Conservation (phyloP, 345 rosid genomes). For the Gossypium ekmanianum region DNA sequence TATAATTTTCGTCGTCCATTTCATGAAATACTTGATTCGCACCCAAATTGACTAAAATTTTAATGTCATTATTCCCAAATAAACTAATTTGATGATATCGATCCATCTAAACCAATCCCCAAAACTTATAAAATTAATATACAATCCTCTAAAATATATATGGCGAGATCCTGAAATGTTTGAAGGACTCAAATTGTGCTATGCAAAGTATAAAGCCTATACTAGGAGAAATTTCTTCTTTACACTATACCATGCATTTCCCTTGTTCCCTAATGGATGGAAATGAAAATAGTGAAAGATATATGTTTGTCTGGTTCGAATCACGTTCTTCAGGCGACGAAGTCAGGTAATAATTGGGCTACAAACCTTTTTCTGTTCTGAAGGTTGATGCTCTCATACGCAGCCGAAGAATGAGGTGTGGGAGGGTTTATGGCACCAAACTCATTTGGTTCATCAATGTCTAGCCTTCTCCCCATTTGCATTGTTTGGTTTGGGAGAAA, state of each 20-base stretch:
- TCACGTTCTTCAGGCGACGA: conserved; percentile 52
- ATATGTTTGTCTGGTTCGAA: too few species aligned
- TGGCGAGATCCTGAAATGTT: conserved; percentile 57
- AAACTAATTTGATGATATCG: conserved; percentile 33
- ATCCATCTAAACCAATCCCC: conserved; percentile 57
- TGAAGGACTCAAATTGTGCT: conserved; percentile 52
- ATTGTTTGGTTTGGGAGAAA: conserved; percentile 78
- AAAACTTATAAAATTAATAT: conserved; percentile 79
- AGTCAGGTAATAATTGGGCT: conserved; percentile 84
- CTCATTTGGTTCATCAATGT: conserved; percentile 60
- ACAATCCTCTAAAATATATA: conserved; percentile 54
- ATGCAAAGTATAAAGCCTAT: conserved; percentile 60
- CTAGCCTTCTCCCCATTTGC: conserved; percentile 75
- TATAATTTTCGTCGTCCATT: not conserved
- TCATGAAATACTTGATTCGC: not conserved
- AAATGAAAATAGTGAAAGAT: conserved; percentile 30
- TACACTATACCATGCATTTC: conserved; percentile 42
- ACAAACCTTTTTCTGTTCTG: conserved; percentile 85
- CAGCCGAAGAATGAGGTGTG: conserved; percentile 57
- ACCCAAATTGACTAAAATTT: conserved; percentile 25
- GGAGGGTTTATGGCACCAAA: conserved; percentile 49
- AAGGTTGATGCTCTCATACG: conserved; percentile 69
- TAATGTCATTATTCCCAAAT: conserved; percentile 37
- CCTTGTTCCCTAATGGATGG: conserved; percentile 23
- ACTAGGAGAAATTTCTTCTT: conserved; percentile 43